phyloP scores from a whole-genome alignment of 1,284 basidiomycete species.

The Cystobasidium pallidum region DNA sequence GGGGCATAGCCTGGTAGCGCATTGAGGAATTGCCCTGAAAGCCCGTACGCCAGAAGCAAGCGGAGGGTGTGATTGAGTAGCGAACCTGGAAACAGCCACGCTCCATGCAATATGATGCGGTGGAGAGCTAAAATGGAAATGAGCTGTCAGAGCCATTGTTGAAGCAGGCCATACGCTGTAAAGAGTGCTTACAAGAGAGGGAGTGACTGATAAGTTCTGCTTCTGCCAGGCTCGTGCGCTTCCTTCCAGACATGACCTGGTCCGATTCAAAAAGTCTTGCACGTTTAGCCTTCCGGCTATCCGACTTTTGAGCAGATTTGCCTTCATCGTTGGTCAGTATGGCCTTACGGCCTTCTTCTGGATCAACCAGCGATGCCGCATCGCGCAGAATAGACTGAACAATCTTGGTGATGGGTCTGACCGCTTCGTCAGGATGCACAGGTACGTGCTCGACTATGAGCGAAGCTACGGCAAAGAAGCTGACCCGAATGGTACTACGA shows the following conservation, averaged over 20 bases:
- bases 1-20: constrained; percentile 5
- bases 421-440: constrained; percentile 33
- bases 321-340: constrained; percentile 6
- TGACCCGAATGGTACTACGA: constrained; percentile 7
- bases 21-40: constrained; percentile 30
- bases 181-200: constrained; percentile 22
- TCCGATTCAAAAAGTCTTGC: constrained; percentile 42
- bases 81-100: constrained; percentile 15
- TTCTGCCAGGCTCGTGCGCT: constrained; percentile 3
- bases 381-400: constrained; percentile 25
- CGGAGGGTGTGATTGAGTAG: constrained; percentile 27
- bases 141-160: not conserved
- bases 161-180: not conserved
- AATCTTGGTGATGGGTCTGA: constrained; percentile 24
- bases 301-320: constrained; percentile 8
- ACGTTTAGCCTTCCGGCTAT: constrained; percentile 33
- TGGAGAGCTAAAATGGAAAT: constrained; percentile 16
- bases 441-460: constrained; percentile 14
- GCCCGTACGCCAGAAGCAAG: constrained; percentile 25
- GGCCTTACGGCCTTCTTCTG: constrained; percentile 25
- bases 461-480: constrained; percentile 28
- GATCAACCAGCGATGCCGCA: constrained; percentile 31
- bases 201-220: constrained; percentile 21
- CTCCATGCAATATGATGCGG: constrained; percentile 32
- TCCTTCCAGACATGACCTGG: constrained; percentile 30